Base-by-base conservation (phyloP, 2,329 filamentous ascomycete genomes). In the Knoxdaviesia proteae region DNA sequence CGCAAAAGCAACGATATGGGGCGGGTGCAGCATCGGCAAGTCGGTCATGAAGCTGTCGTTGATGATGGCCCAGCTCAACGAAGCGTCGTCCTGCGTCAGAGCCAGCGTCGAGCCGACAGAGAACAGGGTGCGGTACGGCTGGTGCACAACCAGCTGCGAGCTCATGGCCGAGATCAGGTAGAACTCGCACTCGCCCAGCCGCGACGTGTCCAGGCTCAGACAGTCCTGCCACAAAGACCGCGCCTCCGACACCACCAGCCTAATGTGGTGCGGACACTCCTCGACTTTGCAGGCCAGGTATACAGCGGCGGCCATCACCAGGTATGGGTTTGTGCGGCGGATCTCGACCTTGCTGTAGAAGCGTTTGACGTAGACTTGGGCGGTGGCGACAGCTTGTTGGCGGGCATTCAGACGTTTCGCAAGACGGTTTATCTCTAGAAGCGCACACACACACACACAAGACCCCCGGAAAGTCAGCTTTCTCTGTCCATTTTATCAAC, bases 201-300 rank as follows among this genome's bases (percentile, higher is more conserved):
- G 84, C 44, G 81, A 77, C 6, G 82, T 80, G 57, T 94, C 86
- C 45, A 77, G 72, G 36, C 72, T 67, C 50, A 83, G 74, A 46
- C 80, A 72, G 49, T 87, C 82, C 52, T 83, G 78, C 84, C 84
- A 94, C 46, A 92, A 69, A 45, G 80, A 74, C 34, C 84, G 77
- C 4, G 87, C 84, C 58, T 98, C 90, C 39, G 76, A 79, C 7
- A 90, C 78, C 45, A 98, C 79, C 48, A 93, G 72, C 32, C 90
- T 75, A 53, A 98, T 96, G 58, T 98, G 90, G 58, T 96, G 88
- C 3, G 90, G 90, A 41, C 79, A 87, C 59, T 98, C 90, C 58
- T 98, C 90, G 75, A 93, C 94, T 62, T 98, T 98, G 64, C 86
- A 94, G 20, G 90, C 87, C 34, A 98, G 67, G 58, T 98, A 98